Conservation (phyloP, 2,329 filamentous ascomycete species). For the Venturiaceae sp. region DNA sequence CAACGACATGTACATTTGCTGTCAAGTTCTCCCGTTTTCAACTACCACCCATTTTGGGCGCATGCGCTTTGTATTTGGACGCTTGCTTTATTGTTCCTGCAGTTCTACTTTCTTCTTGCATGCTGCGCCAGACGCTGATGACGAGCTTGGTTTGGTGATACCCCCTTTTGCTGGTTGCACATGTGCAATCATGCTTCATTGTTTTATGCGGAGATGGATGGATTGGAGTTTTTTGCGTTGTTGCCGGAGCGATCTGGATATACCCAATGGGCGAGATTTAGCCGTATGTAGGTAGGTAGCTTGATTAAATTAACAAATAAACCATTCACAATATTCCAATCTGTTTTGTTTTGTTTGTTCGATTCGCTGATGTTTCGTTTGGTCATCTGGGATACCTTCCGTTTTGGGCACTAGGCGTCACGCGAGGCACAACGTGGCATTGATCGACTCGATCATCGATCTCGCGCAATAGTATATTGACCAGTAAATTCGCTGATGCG, state of each 20-base stretch:
- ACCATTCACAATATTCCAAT: background rate
- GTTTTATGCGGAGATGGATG: constrained; percentile 1
- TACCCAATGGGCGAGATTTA: background rate
- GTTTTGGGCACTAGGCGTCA: too few relatives aligned
- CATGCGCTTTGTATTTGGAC: background rate
- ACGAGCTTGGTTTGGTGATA: constrained; percentile 5
- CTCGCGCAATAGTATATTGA: too few relatives aligned
- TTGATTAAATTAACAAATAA: background rate
- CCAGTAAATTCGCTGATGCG: too few relatives aligned
- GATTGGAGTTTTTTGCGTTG: constrained; percentile 2
- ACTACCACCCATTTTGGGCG: background rate
- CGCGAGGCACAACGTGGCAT: too few relatives aligned
- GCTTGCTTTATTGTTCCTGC: too few relatives aligned
- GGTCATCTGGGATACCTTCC: too few relatives aligned
- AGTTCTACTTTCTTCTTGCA: background rate
- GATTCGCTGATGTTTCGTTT: too few relatives aligned
- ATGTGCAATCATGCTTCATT: background rate
- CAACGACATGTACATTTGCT: background rate
- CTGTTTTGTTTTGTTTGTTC: too few relatives aligned
- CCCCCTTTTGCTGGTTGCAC: background rate
- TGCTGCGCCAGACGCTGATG: background rate
- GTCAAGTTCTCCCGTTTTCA: background rate
- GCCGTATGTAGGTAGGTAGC: background rate
- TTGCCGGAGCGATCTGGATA: background rate
- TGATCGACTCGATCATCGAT: too few relatives aligned